Percentiles rank a stretch among this genome's conserved stretches.
phyloP scores from a whole-genome alignment of 108 stramenopile species.

The Nitzschia inconspicua region DNA sequence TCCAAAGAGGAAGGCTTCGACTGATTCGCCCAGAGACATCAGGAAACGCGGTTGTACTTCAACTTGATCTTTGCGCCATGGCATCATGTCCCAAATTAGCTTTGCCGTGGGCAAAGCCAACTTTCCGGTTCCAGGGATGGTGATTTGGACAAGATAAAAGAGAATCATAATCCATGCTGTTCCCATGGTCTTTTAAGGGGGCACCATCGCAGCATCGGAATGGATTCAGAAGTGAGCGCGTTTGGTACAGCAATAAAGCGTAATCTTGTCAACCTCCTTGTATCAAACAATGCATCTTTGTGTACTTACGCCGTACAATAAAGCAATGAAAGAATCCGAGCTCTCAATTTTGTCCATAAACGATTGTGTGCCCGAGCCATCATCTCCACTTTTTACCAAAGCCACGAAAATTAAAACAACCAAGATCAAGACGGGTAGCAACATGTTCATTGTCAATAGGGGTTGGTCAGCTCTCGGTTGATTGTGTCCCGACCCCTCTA shows the following conservation, averaged over 20 bases:
- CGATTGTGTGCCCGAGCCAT: slow-evolving; percentile 26
- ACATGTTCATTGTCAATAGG: slow-evolving; percentile 44
- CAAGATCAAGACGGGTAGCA: slow-evolving; percentile 21
- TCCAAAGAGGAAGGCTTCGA: slow-evolving; percentile 51
- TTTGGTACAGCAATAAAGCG: too few relatives aligned
- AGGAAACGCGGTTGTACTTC: slow-evolving; percentile 26
- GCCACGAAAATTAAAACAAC: slow-evolving; percentile 54
- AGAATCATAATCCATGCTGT: slow-evolving; percentile 29
- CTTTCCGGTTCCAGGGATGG: slow-evolving; percentile 3
- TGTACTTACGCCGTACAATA: slow-evolving; percentile 71
- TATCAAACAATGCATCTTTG: too few relatives aligned
- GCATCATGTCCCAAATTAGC: not conserved
- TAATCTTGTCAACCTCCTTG: too few relatives aligned
- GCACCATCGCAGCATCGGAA: too few relatives aligned
- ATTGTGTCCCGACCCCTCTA: slow-evolving; percentile 11
- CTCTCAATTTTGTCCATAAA: slow-evolving; percentile 52
- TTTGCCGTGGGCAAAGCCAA: not conserved
- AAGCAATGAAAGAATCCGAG: slow-evolving; percentile 48
- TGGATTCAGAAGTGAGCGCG: too few relatives aligned
- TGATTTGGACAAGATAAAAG: slow-evolving; percentile 53
- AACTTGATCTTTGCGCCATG: not conserved
- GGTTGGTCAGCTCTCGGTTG: slow-evolving; percentile 50
- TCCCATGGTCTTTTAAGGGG: slow-evolving; percentile 51
- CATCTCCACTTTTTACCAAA: slow-evolving; percentile 52
- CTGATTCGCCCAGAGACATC: slow-evolving; percentile 39